Percentiles rank a stretch among this genome's conserved stretches.
These are phyloP conservation scores for Salvia sclarea DNA, from an alignment of 305 asterid species.

Conservation along the genomic window DNA sequence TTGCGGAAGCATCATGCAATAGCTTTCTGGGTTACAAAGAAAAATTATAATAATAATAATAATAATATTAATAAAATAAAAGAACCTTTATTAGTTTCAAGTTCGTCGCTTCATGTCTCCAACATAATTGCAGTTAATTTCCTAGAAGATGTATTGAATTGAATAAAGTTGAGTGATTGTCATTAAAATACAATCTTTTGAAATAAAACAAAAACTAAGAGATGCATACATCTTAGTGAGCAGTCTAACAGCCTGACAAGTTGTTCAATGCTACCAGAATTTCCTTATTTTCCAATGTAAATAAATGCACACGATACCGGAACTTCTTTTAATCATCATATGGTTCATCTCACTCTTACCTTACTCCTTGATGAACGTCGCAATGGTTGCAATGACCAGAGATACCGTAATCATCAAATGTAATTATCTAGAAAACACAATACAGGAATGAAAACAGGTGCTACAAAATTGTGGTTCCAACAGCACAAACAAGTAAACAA, in stretches of 20 bases:
- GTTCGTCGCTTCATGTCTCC: slow-evolving; percentile 3
- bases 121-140: slow-evolving; percentile 16
- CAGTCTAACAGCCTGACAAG: background rate
- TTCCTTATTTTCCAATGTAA: slow-evolving; percentile 2
- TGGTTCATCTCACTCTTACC: slow-evolving; percentile 45
- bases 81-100: slow-evolving; percentile 19
- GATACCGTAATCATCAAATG: slow-evolving; percentile 80
- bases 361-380: slow-evolving; percentile 77
- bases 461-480: background rate
- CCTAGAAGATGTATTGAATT: slow-evolving; percentile 8
- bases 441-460: slow-evolving; percentile 11
- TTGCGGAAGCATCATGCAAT: slow-evolving; percentile 39
- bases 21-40: slow-evolving; percentile 55
- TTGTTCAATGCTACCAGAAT: slow-evolving; percentile 4
- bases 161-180: background rate
- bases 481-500: slow-evolving; percentile 18
- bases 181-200: background rate
- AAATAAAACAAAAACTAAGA: background rate
- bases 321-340: slow-evolving; percentile 1
- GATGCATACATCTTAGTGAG: background rate
- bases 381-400: slow-evolving; percentile 95
- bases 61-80: no score
- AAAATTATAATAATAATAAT: no score
- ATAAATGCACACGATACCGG: background rate
- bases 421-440: slow-evolving; percentile 56